Evolutionary conservation across 192 early-diverging fungal genomes (phyloP), one percentile per base, ranked within the genome.

Genomic region (Umbelopsis ramanniana): DNA sequence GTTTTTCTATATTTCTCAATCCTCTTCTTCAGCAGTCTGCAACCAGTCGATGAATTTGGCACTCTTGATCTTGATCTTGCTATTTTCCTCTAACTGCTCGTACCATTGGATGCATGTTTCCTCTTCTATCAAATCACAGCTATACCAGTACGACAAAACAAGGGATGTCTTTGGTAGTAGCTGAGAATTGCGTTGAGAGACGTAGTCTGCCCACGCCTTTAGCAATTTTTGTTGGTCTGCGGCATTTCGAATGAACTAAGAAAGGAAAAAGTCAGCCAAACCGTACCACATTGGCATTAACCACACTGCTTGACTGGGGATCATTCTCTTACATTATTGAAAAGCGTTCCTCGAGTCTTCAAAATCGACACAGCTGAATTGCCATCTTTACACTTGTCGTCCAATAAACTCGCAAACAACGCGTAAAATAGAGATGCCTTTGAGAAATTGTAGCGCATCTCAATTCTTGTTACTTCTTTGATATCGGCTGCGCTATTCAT

Each of bases 11-110:
- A 24, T 33, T 38, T 29, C 15, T 70, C 19, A 12, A 19, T 91
- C 90, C 79, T 95, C 94, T 69, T 95, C 94, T 72, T 95, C 93
- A 3, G 92, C 93, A 53, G 92, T 92, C 37, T 82, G 85, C 33
- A 95, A 77, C 94, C 94, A 96, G 66, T 88, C 81, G 48, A 93
- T 81, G 78, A 96, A 93, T 63, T 91, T 87, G 0, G 69, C 69
- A 74, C 83, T 81, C 76, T 84, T 89, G 72, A 85, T 85, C 74
- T 87, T 89, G 53, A 95, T 74, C 15, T 89, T 87, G 29, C 76
- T 78, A 14, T 81, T 75, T 17, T 83, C 87, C 1, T 81, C 68
- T 35, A 81, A 66, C 6, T 40, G 24, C 54, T 82, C 75, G 52
- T 87, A 88, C 94, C 94, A 95, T 33, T 79, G 69, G 68, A 88